A percentile compares a stretch with the other conserved stretches of the same genome.
Conservation (phyloP, 139 green algal genomes). For the Pseudopediastrum boryanum region DNA sequence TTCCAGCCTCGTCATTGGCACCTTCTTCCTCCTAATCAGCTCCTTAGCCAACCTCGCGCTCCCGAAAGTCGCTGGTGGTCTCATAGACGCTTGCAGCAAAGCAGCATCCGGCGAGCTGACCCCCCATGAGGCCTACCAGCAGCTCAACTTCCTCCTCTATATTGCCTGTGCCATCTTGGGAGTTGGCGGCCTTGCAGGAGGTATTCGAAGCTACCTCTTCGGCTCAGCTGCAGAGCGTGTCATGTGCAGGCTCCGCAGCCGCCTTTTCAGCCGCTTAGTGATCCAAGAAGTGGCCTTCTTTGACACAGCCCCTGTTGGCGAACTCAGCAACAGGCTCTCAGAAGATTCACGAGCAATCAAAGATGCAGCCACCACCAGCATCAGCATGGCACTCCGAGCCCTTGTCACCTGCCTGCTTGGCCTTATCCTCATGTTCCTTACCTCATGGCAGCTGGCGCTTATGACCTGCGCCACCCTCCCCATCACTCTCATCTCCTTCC, state of each 20-base stretch:
- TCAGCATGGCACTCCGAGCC: slow-evolving; percentile 49
- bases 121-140: slow-evolving; percentile 12
- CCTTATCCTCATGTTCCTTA: slow-evolving; percentile 55
- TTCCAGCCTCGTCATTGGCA: slow-evolving; percentile 13
- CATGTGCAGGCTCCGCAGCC: slow-evolving; percentile 47
- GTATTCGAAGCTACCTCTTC: slow-evolving; percentile 52
- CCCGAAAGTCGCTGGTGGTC: slow-evolving; percentile 53
- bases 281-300: slow-evolving; percentile 50
- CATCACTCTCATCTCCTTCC: slow-evolving; percentile 27
- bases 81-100: slow-evolving; percentile 58
- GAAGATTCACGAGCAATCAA: slow-evolving; percentile 60
- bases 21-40: slow-evolving; percentile 35
- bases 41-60: slow-evolving; percentile 45
- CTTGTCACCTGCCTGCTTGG: slow-evolving; percentile 41
- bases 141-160: slow-evolving; percentile 42
- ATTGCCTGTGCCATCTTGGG: slow-evolving; percentile 41
- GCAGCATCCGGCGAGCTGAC: not conserved
- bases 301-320: slow-evolving; percentile 52
- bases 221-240: slow-evolving; percentile 56
- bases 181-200: slow-evolving; percentile 42
- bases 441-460: slow-evolving; percentile 38
- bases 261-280: slow-evolving; percentile 42
- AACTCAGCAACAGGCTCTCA: slow-evolving; percentile 63
- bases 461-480: slow-evolving; percentile 42
- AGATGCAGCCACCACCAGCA: slow-evolving; percentile 50